Evolutionary conservation across 2,329 filamentous ascomycete species (phyloP), one percentile per base, ranked within the genome.

Genomic region (Colletotrichum karsti): DNA sequence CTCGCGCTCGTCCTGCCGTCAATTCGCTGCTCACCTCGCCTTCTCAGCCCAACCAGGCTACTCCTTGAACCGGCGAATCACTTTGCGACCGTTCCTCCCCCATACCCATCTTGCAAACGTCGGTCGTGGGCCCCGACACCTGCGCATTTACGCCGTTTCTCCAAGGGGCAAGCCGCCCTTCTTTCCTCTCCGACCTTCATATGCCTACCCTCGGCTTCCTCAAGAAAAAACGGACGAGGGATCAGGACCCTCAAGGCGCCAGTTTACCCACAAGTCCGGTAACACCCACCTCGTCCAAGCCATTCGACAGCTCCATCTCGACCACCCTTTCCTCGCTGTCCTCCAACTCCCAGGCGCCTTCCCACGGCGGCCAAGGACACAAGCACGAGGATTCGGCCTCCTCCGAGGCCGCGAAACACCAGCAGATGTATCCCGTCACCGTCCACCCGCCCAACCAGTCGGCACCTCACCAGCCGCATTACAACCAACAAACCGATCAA

Each of bases 151-250:
- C 65, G 37, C 39, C 39, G 37, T 67, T 62, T 67, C 48, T 33
- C 44, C 48, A 33, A 42, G 41, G 63, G 54, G 62, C 63, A 66
- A 48, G 66, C 55, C 26, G 55, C 56, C 74, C 70, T 75, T 74
- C 73, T 73, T 67, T 71, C 73, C 70, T 72, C 74, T 75, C 62
- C 68, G 62, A 53, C 63, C 50, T 61, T 73, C 80, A 77, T 77
- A 98, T 99, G 96, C 96, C 95, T 91, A 93, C 90, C 82, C 89
- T 98, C 86, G 94, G 94, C 82, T 94, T 98, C 79, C 90, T 98
- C 80, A 98, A 98, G 89, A 98, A 97, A 90, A 97, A 97, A 89
- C 92, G 94, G 89, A 97, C 94, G 84, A 97, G 94, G 90, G 94
- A 98, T 78, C 86, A 89, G 79, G 90, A 93, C 79, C 87, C 87